Base-by-base conservation (phyloP, 1,284 basidiomycete species). In the Pseudozyma sp. region DNA sequence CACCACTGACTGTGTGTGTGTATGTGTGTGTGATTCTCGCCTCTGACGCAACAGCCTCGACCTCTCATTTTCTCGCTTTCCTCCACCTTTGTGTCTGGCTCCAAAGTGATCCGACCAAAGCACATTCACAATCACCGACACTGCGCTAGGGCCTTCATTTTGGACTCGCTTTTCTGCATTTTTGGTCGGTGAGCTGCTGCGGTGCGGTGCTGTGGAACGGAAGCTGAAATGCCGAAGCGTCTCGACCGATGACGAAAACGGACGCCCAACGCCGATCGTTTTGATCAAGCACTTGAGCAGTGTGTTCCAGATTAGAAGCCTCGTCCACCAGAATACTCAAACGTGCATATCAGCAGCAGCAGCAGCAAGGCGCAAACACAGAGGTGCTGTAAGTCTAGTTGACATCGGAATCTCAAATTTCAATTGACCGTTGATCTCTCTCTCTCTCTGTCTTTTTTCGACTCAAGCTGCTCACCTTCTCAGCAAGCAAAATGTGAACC, bases 161-260 rank as follows among this genome's bases (percentile, higher is more conserved):
- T 47, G 11, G 11, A 47, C 19, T 47, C 19, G 12, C 25, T 47
- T 47, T 47, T 25, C n/a, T 47, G 45, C 19, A 47, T 25, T 47
- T 31, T 31, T 31, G 25, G 25, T 31, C 25, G 25, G 25, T 31
- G 25, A 31, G 25, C 25, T 31, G 25, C 3, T 31, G 25, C 25
- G 31, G 19, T 12, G 31, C 16, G 11, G 18, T 21, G 21, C 49
- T 53, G 31, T 45, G 18, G 16, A 25, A 60, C 49, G 48, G 53
- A 52, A 52, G 53, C 51, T 54, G 59, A 58, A 61, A 61, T 61
- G 65, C 65, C 59, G 65, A 61, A 34, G 9, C 18, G 9, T 34
- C 2, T 44, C 19, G 51, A 60, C 59, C 66, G 59, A 69, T 61
- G 59, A 59, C 55, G 56, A 54, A 53, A 50, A 62, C 54, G 53